phyloP scores from a whole-genome alignment of 2,329 filamentous ascomycete species.

The Clonostachys rosea region DNA sequence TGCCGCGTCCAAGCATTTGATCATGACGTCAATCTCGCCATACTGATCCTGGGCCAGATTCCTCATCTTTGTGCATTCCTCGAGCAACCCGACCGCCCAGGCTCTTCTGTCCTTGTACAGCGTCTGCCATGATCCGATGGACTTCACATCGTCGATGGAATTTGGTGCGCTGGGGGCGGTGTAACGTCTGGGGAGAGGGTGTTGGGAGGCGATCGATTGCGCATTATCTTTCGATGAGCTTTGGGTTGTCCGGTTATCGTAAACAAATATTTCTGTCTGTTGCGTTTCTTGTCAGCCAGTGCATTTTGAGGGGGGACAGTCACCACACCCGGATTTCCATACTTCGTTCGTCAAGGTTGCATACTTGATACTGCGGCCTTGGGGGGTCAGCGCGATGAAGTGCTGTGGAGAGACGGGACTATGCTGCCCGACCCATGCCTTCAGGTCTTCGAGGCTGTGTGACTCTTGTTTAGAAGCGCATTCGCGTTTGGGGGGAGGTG shows the following conservation, averaged over 20 bases:
- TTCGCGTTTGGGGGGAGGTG: background rate
- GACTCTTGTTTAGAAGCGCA: conserved; percentile 10
- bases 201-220: conserved; percentile 38
- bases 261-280: conserved; percentile 86
- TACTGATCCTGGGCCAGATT: conserved; percentile 60
- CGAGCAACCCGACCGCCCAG: conserved; percentile 72
- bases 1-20: conserved; percentile 77
- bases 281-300: conserved; percentile 1
- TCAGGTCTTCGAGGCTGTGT: conserved; percentile 75
- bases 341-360: conserved; percentile 80
- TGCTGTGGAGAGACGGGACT: conserved; percentile 70
- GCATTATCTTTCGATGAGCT: conserved; percentile 24
- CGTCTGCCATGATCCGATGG: conserved; percentile 82
- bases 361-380: conserved; percentile 78
- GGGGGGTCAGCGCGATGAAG: conserved; percentile 82
- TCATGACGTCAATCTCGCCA: conserved; percentile 69
- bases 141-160: conserved; percentile 72
- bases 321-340: background rate
- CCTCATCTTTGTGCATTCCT: conserved; percentile 65
- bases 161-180: conserved; percentile 69
- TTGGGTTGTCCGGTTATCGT: conserved; percentile 74
- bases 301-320: background rate
- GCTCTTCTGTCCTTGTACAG: conserved; percentile 75
- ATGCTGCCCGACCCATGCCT: conserved; percentile 71
- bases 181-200: conserved; percentile 48